Base-by-base conservation (phyloP, 257 asterid genomes). In the Linaria vulgaris region DNA sequence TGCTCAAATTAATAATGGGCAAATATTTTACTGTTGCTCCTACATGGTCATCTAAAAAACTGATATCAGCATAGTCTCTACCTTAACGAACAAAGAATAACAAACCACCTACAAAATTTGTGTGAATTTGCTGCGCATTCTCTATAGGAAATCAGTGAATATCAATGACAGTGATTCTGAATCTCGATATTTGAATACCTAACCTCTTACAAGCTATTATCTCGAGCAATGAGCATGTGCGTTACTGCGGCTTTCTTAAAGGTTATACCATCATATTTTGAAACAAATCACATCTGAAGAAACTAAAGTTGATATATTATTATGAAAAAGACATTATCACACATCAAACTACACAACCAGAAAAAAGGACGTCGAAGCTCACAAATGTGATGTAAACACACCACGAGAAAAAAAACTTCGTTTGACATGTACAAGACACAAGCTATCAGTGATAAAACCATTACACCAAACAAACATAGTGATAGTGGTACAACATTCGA, bases 121-220 rank as follows among this genome's bases (percentile, higher is more conserved):
- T 53, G 39, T 20, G 15, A 30, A 41, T 27, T 23, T 5, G 22
- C 37, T 27, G 57, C 50, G 23, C 59, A 47, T 27, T 44, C 37
- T 46, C 8, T 45, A 53, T 16, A 20, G 25, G 46, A 56, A 30
- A 22, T 25, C 30, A 8, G 38, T 37, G 45, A 59, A 50, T 37
- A 44, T 3, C 5, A 9, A 45, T 12, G 14, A 16, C 43, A 45
- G 41, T 24, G 25, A 34, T 43, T 57, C 20, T 20, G 16, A 41
- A n/a, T 23, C 27, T 21, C 20, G 6, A 20, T 4, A 45, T 54
- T 7, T 34, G 41, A 3, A 3, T 3, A 1, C 41, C 7, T 20
- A 1, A 53, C 23, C 41, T 69, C 44, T 49, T 3, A 46, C 34
- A 20, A 48, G 52, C 59, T 49, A 60, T 34, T n/a, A n/a, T n/a